Evolutionary conservation across 495 filamentous ascomycete species (phyloP).

Genomic region (Neurospora africana): DNA sequence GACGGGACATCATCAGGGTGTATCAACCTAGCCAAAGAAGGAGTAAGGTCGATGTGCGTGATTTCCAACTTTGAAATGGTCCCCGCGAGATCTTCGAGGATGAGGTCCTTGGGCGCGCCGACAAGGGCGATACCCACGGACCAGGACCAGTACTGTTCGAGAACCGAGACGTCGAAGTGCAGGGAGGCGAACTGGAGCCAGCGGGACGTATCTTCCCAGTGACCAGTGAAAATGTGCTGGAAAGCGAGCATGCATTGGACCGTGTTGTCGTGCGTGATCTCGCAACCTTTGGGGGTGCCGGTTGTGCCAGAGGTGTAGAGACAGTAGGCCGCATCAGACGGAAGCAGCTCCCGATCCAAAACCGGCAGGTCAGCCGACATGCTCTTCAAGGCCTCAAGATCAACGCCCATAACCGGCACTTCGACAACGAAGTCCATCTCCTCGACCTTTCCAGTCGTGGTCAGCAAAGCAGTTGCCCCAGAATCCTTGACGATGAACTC

Average conservation of each 20-base stretch:
- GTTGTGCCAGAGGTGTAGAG: slow-evolving; percentile 79
- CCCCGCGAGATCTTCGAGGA: slow-evolving; percentile 64
- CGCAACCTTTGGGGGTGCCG: slow-evolving; percentile 67
- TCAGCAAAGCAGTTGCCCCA: slow-evolving; percentile 40
- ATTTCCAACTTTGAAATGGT: slow-evolving; percentile 61
- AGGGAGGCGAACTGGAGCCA: slow-evolving; percentile 85
- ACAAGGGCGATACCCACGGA: slow-evolving; percentile 71
- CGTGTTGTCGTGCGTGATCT: slow-evolving; percentile 62
- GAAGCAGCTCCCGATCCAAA: slow-evolving; percentile 17
- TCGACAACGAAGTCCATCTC: slow-evolving; percentile 21
- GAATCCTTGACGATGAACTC: slow-evolving; percentile 59
- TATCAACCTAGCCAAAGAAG: slow-evolving; percentile 50
- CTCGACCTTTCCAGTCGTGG: slow-evolving; percentile 15
- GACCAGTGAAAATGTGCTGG: slow-evolving; percentile 52
- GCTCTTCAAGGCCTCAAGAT: slow-evolving; percentile 16
- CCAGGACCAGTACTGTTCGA: slow-evolving; percentile 89
- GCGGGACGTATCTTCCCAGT: slow-evolving; percentile 57
- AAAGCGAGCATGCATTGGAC: slow-evolving; percentile 72
- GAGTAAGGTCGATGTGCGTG: slow-evolving; percentile 78
- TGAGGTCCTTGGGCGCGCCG: slow-evolving; percentile 63
- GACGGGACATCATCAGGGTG: slow-evolving; percentile 58
- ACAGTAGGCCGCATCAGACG: slow-evolving; percentile 53
- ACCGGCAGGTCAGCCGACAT: slow-evolving; percentile 15
- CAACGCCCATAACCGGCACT: slow-evolving; percentile 30
- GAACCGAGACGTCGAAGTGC: slow-evolving; percentile 79